Base-by-base conservation (phyloP, 148 eudicot genomes). In the Chenopodium suecicum region DNA sequence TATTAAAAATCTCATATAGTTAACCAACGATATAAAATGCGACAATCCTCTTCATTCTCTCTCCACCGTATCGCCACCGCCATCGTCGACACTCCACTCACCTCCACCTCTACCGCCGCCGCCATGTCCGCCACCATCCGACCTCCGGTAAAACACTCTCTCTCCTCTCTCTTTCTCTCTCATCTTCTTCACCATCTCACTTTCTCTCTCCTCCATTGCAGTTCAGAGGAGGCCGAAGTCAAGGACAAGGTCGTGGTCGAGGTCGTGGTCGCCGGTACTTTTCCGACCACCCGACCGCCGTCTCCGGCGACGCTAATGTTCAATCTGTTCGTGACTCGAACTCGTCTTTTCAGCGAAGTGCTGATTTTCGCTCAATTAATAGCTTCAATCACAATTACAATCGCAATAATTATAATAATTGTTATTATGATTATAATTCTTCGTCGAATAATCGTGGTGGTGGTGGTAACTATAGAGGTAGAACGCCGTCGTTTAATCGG, bases 21-120 rank as follows among this genome's bases (percentile, higher is more conserved):
- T 41, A 10, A 52, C 56, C 3, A 52, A 52, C 56, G 16, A 41
- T 41, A 12, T 10, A 14, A 37, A 72, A 81, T 80, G 86, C 78
- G 80, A 37, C 66, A 74, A 7, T 16, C 70, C 23, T 73, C 87
- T 13, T 78, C 84, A 58, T 69, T 85, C 76, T 84, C 88, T 80
- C 78, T 82, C 80, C 89, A 78, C 83, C 87, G 85, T 81, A 82
- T 84, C 79, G 84, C 92, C 87, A 86, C 90, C 76, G 78, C 75
- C 34, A 60, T 78, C 77, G 32, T 73, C 74, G 56, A 69, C 86
- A 67, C 75, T 68, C 75, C 89, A 46, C 69, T 90, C 85, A 81
- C 91, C 74, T 46, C 72, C 37, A 34, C 37, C 87, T 7, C 44
- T 64, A 46, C 72, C 37, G 4, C 37, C 87, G 7, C 44, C 7